Base-by-base conservation (phyloP, 495 filamentous ascomycete species). In the Rostrohypoxylon terebratum region DNA sequence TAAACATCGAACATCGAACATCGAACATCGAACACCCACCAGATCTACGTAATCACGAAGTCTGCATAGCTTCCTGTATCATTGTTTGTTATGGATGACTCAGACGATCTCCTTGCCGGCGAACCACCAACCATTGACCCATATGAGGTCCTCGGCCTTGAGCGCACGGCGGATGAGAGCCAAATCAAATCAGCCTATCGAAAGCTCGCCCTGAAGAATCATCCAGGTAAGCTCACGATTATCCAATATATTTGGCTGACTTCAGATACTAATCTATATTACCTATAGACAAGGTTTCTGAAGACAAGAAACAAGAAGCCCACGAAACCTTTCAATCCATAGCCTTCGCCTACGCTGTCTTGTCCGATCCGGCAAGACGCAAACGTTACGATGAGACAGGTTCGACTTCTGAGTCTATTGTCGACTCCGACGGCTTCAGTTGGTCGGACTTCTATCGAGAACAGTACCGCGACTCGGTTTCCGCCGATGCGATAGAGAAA, bases 301-400 rank as follows among this genome's bases (percentile, higher is more conserved):
- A 86, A 1, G 84, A 88, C 36, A 78, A 87, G 36, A 92, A 91
- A 75, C 84, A 88, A 8, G 81, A 85, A 59, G 94, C 96, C 7
- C 89, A 96, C 69, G 77, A 82, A 55, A 90, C 87, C 38, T 99
- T 99, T 84, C 96, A 98, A 77, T 83, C 90, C 59, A 89, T 98
- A 72, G 96, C 94, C 9, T 94, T 98, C 69, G 94, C 96, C 47
- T 97, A 98, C 75, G 94, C 92, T 16, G 90, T 99, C 51, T 89
- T 99, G 50, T 97, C 93, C 25, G 93, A 97, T 65, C 82, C 88
- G 9, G 82, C 84, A 3, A 88, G 94, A 34, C 91, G 95, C 58
- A 87, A 87, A 55, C 90, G 93, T 65, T 99, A 97, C 80, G 94
- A 99, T 77, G 83, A 85, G 63, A 97, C 95, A 0, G 96, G 96